Percentiles rank a stretch among this genome's conserved stretches.
phyloP scores from a whole-genome alignment of 2,329 filamentous ascomycete species.

The Zymoseptoria pseudotritici region DNA sequence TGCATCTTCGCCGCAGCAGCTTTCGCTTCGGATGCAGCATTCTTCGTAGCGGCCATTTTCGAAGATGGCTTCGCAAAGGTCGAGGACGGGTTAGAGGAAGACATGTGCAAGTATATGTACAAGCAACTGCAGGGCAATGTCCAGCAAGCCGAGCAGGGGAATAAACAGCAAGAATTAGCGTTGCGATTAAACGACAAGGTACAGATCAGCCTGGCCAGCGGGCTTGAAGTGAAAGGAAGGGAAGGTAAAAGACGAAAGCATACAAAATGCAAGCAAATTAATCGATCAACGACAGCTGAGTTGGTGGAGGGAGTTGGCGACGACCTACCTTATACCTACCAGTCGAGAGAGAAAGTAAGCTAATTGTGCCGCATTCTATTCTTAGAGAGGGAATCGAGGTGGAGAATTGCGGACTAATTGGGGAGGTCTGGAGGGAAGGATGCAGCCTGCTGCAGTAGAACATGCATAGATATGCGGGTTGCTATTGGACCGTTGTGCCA shows the following conservation, averaged over 20 bases:
- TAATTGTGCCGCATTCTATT: conserved; percentile 39
- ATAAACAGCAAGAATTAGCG: conserved; percentile 14
- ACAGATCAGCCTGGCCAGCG: conserved; percentile 42
- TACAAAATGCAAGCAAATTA: conserved; percentile 40
- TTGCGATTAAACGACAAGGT: conserved; percentile 37
- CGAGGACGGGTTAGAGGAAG: conserved; percentile 36
- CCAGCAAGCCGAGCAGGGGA: conserved; percentile 27
- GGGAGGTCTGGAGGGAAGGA: conserved; percentile 13
- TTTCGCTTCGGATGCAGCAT: conserved; percentile 44
- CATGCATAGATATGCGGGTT: conserved; percentile 12
- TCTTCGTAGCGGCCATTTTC: conserved; percentile 45
- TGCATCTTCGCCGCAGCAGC: conserved; percentile 75
- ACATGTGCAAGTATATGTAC: conserved; percentile 40
- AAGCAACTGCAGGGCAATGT: conserved; percentile 25
- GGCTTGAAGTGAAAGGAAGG: conserved; percentile 34
- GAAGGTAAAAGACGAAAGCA: conserved; percentile 17
- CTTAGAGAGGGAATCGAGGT: conserved; percentile 30
- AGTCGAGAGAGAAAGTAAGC: conserved; percentile 33
- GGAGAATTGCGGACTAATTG: conserved; percentile 19
- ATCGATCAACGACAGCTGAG: conserved; percentile 35
- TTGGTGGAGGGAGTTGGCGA: conserved; percentile 28
- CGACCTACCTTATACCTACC: conserved; percentile 43
- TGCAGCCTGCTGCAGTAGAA: conserved; percentile 17
- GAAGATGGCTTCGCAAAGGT: conserved; percentile 31
- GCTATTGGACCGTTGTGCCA: conserved; percentile 17